A percentile compares a stretch with the other conserved stretches of the same genome.
Evolutionary conservation across 2,329 filamentous ascomycete species (phyloP).

Genomic region (Cercospora sp.): DNA sequence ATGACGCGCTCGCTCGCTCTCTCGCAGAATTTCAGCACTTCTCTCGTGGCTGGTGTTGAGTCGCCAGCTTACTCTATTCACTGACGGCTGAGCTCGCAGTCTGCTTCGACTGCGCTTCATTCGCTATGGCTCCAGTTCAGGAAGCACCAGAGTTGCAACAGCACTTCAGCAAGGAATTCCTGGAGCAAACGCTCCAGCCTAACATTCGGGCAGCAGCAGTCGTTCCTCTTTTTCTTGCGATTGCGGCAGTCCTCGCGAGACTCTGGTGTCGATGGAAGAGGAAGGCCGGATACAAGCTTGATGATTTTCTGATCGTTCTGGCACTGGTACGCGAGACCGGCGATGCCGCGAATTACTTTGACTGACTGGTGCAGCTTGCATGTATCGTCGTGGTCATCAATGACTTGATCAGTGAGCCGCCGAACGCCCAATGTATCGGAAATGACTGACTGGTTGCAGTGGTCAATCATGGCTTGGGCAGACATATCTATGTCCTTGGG

Average conservation of each 20-base stretch:
- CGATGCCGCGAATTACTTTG: background rate
- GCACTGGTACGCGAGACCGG: background rate
- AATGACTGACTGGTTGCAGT: background rate
- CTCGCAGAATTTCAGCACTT: background rate
- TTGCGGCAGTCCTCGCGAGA: background rate
- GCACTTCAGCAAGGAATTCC: background rate
- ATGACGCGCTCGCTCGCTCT: background rate
- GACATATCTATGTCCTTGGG: background rate
- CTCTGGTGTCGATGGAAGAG: background rate
- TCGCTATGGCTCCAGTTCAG: background rate
- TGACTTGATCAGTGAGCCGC: background rate
- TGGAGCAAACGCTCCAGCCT: background rate
- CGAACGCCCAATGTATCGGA: background rate
- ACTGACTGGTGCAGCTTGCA: background rate
- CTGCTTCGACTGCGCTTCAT: background rate
- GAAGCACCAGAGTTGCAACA: background rate
- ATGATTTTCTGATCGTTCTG: background rate
- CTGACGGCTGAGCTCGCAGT: background rate
- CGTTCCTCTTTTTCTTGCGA: background rate
- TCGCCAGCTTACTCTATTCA: background rate
- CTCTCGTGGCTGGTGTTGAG: background rate
- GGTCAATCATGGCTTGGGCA: background rate
- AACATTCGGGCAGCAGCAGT: background rate
- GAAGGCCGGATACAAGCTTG: background rate
- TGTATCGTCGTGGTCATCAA: background rate